Base-by-base conservation (phyloP, 768 basidiomycete genomes). In the Trichaptum fuscoviolaceum region DNA sequence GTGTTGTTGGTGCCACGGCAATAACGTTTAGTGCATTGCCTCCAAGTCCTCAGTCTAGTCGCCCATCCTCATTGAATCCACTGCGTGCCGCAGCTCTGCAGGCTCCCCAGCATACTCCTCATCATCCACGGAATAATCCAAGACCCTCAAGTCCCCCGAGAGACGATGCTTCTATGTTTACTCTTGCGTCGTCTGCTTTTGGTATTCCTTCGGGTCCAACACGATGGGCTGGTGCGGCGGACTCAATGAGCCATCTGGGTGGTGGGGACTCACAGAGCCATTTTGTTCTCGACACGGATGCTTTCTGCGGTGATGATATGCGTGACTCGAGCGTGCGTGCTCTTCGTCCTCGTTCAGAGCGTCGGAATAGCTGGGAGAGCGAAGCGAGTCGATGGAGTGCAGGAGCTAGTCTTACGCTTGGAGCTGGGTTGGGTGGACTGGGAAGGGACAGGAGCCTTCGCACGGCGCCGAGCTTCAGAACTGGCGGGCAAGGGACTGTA, bases 111-210 rank as follows among this genome's bases (percentile, higher is more conserved):
- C 94, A 96, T 74, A 94, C 95, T 0, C 80, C 85, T n/a, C 94
- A 93, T 64, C 95, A 98, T 77, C 96, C 96, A 10, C 87, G 95
- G 60, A 93, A 97, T 76, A 99, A 99, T 73, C 96, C 96, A 0
- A 87, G 92, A 25, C 96, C 97, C 25, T 90, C 91, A 18, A 93
- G 93, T 7, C 91, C 93, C 24, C 96, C 96, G 0, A 81, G 87
- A 59, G 95, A 96, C 73, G 95, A 99, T 73, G 96, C 96, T 1
- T 95, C 93, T 1, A 80, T 96, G 65, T 82, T 98, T 60, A 99
- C 96, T 0, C 85, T 99, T 12, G 96, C 96, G 15, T 95, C 93
- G 26, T 96, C 94, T 2, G 95, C 93, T 3, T 97, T 92, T 75
- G 96, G 87, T 0, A 79, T 89, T 64, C 87, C 89, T 18, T 85